Conservation (phyloP, 148 eudicot genomes). For the Camellia sinensis region DNA sequence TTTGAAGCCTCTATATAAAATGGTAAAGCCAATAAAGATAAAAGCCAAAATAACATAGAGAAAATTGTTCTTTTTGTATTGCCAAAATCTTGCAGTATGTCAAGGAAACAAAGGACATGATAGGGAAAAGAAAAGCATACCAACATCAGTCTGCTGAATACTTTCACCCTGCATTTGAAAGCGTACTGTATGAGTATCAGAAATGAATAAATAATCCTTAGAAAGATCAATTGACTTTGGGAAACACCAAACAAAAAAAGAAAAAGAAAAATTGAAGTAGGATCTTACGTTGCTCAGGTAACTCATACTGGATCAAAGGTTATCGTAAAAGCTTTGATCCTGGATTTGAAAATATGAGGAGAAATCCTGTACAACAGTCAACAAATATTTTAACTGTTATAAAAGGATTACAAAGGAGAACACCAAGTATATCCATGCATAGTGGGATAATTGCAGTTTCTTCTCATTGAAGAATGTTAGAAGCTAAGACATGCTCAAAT, state of each 20-base stretch:
- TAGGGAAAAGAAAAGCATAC: conserved; percentile 26
- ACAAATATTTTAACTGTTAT: background rate
- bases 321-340: conserved; percentile 3
- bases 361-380: conserved; percentile 24
- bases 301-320: conserved; percentile 32
- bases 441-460: background rate
- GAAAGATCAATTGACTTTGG: background rate
- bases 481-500: background rate
- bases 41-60: background rate
- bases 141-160: conserved; percentile 47
- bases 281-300: conserved; percentile 27
- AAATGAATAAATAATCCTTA: background rate
- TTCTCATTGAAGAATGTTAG: background rate
- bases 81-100: background rate
- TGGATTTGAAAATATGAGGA: background rate
- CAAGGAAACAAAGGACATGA: background rate
- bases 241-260: background rate
- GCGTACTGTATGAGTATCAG: background rate
- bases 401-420: background rate
- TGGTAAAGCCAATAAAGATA: background rate
- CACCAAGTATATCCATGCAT: background rate
- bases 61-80: background rate
- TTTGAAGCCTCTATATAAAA: background rate
- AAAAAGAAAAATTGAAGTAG: background rate
- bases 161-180: conserved; percentile 41